Base-by-base conservation (phyloP, 2,329 filamentous ascomycete species). In the Aotearoamyces nothofagi region DNA sequence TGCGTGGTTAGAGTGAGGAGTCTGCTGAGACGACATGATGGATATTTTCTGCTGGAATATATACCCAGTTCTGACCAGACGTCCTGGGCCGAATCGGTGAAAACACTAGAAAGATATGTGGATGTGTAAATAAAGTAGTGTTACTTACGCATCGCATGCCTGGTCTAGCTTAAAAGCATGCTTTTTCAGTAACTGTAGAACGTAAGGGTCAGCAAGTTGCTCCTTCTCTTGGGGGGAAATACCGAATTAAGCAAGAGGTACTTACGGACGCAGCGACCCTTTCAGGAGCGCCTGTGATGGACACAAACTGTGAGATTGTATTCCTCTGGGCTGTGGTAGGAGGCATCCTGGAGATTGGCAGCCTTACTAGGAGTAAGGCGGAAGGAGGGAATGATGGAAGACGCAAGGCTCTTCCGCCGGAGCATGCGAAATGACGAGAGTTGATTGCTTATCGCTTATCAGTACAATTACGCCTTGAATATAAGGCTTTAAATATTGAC, bases 81-180 rank as follows among this genome's bases (percentile, higher is more conserved):
- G n/a, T n/a, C n/a, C n/a, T n/a, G n/a, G n/a, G n/a, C n/a, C n/a
- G n/a, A n/a, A n/a, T n/a, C n/a, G n/a, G n/a, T n/a, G n/a, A n/a
- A n/a, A 16, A 11, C 15, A 14, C 16, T 15, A 22, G 19, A 25
- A 24, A 14, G 24, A 16, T 23, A 15, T 19, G 17, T 16, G 30
- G 20, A 17, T 14, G 17, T 26, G 16, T 14, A 32, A 24, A 28
- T 17, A 29, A 26, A 30, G 33, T 35, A 29, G 22, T 26, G 14
- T 29, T 17, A 43, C 52, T 46, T 47, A 56, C 52, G 51, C 52
- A 35, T 56, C 50, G 31, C 45, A 44, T 31, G 53, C 52, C 26
- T 43, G 31, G 11, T 55, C 52, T 17, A 55, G 30, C 33, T 52
- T 53, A 49, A 50, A 56, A 10, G 40, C 41, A 20, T 49, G 32